Evolutionary conservation across 2,329 filamentous ascomycete species (phyloP).

Genomic region (Keithomyces neogunnii): DNA sequence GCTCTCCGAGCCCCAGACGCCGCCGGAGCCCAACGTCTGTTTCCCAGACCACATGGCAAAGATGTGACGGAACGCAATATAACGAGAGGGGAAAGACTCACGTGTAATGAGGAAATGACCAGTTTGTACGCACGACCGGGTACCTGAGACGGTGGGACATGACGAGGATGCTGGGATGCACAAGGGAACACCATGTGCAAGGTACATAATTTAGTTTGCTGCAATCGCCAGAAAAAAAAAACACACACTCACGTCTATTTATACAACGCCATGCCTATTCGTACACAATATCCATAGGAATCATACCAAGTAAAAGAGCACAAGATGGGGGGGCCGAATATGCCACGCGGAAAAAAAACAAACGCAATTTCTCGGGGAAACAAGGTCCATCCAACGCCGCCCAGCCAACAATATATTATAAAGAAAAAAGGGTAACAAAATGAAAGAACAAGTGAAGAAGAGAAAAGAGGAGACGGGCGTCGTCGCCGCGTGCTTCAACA

Average conservation of each 20-base stretch:
- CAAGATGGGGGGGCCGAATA: neutral
- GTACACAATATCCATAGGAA: constrained; percentile 17
- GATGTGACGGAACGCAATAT: neutral
- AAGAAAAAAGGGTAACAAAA: constrained; percentile 6
- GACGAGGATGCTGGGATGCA: too few relatives aligned
- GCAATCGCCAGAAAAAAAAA: constrained; percentile 4
- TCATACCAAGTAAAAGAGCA: constrained; percentile 2
- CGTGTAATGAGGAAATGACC: too few relatives aligned
- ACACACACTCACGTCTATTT: constrained; percentile 13
- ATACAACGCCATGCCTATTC: constrained; percentile 21
- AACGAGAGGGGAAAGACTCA: neutral
- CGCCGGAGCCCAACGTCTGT: neutral
- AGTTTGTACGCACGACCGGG: too few relatives aligned
- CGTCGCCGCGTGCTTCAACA: constrained; percentile 21
- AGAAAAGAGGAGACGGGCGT: neutral
- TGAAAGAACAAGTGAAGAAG: neutral
- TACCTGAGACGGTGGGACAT: too few relatives aligned
- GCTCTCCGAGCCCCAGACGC: constrained; percentile 1
- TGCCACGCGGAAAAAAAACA: neutral
- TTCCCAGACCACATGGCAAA: neutral
- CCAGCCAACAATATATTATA: neutral
- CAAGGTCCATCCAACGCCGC: constrained; percentile 2
- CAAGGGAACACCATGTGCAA: too few relatives aligned
- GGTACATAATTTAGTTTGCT: too few relatives aligned
- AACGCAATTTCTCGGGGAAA: too few relatives aligned